Evolutionary conservation across 1,284 basidiomycete genomes (phyloP), one percentile per base, ranked within the genome.

Genomic region (Ceratobasidium sp.): DNA sequence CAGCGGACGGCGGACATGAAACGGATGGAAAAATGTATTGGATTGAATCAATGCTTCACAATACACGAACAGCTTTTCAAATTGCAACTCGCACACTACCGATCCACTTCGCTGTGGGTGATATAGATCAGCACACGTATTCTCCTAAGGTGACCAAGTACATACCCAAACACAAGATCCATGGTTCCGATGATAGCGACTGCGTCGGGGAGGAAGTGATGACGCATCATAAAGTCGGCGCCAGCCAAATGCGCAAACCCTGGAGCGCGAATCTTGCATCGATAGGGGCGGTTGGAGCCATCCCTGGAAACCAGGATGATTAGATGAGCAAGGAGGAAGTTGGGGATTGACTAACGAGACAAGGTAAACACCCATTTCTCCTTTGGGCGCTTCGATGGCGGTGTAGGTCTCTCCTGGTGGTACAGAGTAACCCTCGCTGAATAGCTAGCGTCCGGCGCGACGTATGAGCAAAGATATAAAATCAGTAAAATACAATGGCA

Each of bases 311-410:
- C 12, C 35, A 52, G 20, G 15, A 53, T 42, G 17, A 47, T 2
- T 7, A 31, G 3, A 27, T 38, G 34, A 22, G n/a, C 25, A 17
- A 25, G 17, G 32, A 47, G 15, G 20, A 6, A 70, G 1, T 43
- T 56, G 31, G 27, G 10, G n/a, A 69, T 4, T n/a, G 34, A 84
- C 86, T 74, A 74, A 90, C 85, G 93, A 96, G 71, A 97, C 93
- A 65, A 97, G 88, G 81, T 94, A 97, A 67, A 98, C 95, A 73
- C 85, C 94, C 96, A 98, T 98, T 82, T 98, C 95, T 72, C 96
- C 96, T 83, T 99, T 99, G 69, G 96, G 96, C 20, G 96, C 96
- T 81, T 99, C 96, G 75, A 99, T 98, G 3, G 96, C 94, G 67
- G 88, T 89, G 83, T 99, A 99, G 0, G 96, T 99, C 83, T 99